These are phyloP conservation scores for Apiospora rasikravindrae DNA, from an alignment of 2,329 filamentous ascomycete genomes.

Conservation along the genomic window DNA sequence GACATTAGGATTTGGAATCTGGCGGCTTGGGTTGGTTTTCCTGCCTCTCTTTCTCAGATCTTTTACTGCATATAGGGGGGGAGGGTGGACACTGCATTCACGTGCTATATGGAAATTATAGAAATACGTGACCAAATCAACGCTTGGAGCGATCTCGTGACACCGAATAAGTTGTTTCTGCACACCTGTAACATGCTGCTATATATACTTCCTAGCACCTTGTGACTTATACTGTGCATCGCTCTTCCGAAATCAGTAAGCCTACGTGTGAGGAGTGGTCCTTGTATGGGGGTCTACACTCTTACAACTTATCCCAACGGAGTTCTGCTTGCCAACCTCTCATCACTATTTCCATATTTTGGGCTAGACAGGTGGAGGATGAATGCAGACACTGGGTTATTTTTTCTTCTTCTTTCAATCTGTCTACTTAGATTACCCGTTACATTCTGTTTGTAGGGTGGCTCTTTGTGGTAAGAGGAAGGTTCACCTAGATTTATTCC, in stretches of 20 bases:
- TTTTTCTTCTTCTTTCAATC: no score
- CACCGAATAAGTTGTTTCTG: neutral
- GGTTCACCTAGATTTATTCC: no score
- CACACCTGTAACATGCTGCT: neutral
- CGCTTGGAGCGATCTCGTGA: neutral
- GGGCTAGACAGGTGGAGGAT: no score
- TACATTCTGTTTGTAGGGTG: no score
- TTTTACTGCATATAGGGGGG: neutral
- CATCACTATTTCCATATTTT: no score
- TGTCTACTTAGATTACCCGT: no score
- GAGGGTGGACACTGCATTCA: neutral
- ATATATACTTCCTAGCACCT: neutral
- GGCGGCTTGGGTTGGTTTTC: neutral
- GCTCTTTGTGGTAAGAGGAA: no score
- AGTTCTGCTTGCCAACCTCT: no score
- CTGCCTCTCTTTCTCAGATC: neutral
- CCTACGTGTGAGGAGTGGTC: neutral
- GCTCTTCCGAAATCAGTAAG: neutral
- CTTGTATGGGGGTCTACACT: neutral
- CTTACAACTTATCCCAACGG: neutral
- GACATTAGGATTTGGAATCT: neutral
- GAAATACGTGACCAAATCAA: neutral
- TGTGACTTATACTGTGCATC: neutral
- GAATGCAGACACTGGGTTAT: no score
- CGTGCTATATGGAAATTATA: neutral